Percentiles rank a stretch among this genome's conserved stretches.
Conservation (phyloP, 306 rosid species). For the Prunus campanulata region DNA sequence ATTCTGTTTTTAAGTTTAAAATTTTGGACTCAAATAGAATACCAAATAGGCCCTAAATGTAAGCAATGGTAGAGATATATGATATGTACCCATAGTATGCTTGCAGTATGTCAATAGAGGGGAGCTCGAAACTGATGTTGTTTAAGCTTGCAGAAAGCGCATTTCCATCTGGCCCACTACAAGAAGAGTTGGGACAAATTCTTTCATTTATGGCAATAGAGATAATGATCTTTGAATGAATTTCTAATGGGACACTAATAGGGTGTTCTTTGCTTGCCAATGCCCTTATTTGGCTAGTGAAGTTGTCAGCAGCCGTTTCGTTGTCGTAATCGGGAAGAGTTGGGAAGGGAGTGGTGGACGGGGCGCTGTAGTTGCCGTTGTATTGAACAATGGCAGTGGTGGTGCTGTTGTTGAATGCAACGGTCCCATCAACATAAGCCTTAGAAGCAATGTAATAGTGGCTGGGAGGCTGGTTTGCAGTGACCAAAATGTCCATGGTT, state of each 20-base stretch:
- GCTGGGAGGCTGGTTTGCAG: slow-evolving; percentile 25
- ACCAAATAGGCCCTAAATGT: too few relatives aligned
- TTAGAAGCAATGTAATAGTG: slow-evolving; percentile 33
- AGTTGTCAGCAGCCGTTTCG: slow-evolving; percentile 10
- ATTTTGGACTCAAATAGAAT: too few relatives aligned
- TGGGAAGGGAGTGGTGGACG: slow-evolving; percentile 18
- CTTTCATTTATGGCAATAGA: slow-evolving; percentile 27
- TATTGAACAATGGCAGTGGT: slow-evolving; percentile 32
- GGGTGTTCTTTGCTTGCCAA: slow-evolving; percentile 37
- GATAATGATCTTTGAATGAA: slow-evolving; percentile 20
- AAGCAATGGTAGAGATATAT: background rate
- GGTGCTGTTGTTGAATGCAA: background rate
- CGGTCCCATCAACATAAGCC: slow-evolving; percentile 14
- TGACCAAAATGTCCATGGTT: slow-evolving; percentile 45
- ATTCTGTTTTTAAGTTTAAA: too few relatives aligned
- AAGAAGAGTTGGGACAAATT: slow-evolving; percentile 21
- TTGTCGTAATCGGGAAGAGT: slow-evolving; percentile 21
- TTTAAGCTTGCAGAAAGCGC: slow-evolving; percentile 29
- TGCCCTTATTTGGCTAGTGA: slow-evolving; percentile 12
- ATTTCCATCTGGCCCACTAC: slow-evolving; percentile 23
- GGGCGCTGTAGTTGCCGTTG: slow-evolving; percentile 15
- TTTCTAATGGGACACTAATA: slow-evolving; percentile 20
- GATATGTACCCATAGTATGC: slow-evolving; percentile 35
- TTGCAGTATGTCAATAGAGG: slow-evolving; percentile 22
- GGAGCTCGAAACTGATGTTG: slow-evolving; percentile 33